Base-by-base conservation (phyloP, 306 rosid species). In the Begonia peltatifolia region DNA sequence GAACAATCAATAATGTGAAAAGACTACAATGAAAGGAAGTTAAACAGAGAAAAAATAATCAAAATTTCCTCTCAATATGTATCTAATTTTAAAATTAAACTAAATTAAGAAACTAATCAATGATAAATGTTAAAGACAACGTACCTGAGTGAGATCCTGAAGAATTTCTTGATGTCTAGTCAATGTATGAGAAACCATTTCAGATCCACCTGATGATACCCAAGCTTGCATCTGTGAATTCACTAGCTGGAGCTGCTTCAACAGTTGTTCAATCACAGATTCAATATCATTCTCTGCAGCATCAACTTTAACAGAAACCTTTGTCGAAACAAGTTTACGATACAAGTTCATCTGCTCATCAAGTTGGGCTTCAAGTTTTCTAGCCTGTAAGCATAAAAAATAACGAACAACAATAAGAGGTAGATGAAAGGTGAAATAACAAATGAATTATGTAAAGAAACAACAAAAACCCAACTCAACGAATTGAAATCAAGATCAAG, bases 81-180 rank as follows among this genome's bases (percentile, higher is more conserved):
- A 30, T 30, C 38, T 30, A 30, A 5, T 30, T 30, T 7, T 30
- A 30, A 30, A 30, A 30, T 30, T 30, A 5, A 30, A 30, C 38
- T 30, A 9, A 20, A 20, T 20, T 30, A 30, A 30, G 38, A 30
- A 30, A 30, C 38, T 30, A 30, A 30, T 30, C 38, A 6, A 30
- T 30, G 38, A 30, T 30, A 30, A 30, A 30, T 30, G 8, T 30
- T 30, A 30, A 30, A 30, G 8, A 1, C 38, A 30, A 47, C 46
- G 57, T 71, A 92, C 99, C 99, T 92, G 94, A 64, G 96, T 83
- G 67, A 92, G 75, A 72, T 92, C 99, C 75, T 81, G 99, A 70
- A 83, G 88, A 75, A 92, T 87, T 68, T 86, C 99, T 68, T 92
- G 99, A 76, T 92, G 99, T 64, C 99, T 81, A 55, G 87, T 92